These are phyloP conservation scores for Sphenostylis stenocarpa DNA, from an alignment of 306 rosid genomes.

Conservation along the genomic window DNA sequence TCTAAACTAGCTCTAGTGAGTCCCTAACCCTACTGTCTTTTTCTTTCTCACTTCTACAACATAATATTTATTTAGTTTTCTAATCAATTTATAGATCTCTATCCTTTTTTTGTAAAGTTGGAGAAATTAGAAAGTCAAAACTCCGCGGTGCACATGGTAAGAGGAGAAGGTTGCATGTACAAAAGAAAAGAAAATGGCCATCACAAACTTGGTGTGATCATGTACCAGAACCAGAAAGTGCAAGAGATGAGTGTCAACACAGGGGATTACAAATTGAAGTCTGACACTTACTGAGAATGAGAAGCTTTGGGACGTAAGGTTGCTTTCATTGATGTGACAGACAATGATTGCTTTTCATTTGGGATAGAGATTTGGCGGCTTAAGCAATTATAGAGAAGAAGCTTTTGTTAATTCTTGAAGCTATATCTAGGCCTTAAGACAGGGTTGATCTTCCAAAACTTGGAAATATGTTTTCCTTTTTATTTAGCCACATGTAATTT, in stretches of 20 bases:
- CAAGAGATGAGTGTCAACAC: neutral
- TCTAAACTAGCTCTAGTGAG: neutral
- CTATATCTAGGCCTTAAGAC: neutral
- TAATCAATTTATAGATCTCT: neutral
- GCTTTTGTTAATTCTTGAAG: neutral
- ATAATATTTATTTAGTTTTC: too few species aligned
- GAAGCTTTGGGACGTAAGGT: conserved; percentile 27
- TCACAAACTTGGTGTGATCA: neutral
- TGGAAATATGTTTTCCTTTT: neutral
- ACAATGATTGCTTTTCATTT: conserved; percentile 33
- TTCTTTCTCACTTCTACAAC: neutral
- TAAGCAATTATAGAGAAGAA: conserved; percentile 9
- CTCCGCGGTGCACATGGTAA: neutral
- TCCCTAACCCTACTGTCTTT: neutral
- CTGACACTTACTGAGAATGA: conserved; percentile 4
- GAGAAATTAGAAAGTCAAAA: neutral
- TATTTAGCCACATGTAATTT: neutral
- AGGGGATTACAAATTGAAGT: neutral
- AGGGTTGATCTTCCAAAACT: neutral
- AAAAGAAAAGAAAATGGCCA: neutral
- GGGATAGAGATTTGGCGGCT: conserved; percentile 24
- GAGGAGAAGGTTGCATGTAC: neutral
- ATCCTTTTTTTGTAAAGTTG: neutral
- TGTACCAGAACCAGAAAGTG: neutral
- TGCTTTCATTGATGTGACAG: conserved; percentile 31